Percentiles rank a stretch among this genome's conserved stretches.
Conservation (phyloP, 148 eudicot species). For the Gaultheria prostrata region DNA sequence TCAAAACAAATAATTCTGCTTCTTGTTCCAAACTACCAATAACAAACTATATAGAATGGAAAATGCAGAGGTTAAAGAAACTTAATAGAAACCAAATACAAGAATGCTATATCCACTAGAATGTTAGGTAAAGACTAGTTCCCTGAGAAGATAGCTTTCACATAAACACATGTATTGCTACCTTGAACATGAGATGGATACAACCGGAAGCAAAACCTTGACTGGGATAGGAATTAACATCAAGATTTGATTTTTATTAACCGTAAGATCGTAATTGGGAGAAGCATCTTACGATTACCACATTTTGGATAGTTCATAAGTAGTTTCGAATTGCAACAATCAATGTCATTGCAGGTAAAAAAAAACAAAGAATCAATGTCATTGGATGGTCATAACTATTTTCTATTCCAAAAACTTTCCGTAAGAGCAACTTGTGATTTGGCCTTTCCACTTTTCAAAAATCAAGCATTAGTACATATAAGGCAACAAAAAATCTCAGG, state of each 20-base stretch:
- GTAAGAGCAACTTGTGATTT: background rate
- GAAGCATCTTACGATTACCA: background rate
- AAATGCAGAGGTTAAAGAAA: background rate
- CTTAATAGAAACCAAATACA: background rate
- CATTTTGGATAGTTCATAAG: background rate
- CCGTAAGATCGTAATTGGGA: background rate
- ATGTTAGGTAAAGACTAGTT: background rate
- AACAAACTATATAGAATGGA: background rate
- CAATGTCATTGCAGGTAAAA: background rate
- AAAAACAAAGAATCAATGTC: background rate
- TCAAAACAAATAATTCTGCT: background rate
- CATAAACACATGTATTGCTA: background rate
- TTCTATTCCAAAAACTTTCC: background rate
- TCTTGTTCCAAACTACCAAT: background rate
- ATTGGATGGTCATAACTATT: background rate
- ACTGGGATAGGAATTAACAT: background rate
- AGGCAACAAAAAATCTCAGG: background rate
- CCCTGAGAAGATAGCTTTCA: background rate
- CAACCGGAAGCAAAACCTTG: background rate
- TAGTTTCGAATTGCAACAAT: background rate
- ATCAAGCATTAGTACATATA: background rate
- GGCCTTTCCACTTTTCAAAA: background rate
- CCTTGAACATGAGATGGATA: background rate
- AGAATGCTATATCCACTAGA: background rate
- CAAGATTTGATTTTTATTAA: background rate